Evolutionary conservation across 2,329 filamentous ascomycete species (phyloP).

Genomic region (Epicoccum sorghinum): DNA sequence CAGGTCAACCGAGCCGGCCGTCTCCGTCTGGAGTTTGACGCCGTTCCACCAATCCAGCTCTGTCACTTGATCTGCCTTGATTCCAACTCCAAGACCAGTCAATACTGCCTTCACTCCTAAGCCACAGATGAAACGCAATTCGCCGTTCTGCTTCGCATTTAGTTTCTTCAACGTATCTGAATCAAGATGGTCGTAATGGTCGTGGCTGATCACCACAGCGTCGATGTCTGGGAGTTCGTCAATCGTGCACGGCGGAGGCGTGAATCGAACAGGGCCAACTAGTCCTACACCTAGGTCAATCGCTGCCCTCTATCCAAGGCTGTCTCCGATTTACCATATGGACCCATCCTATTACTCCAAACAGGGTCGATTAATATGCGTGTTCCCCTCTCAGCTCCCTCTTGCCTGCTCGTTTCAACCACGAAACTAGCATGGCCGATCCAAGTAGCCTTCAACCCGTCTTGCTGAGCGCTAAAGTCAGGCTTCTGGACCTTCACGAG

Average conservation of each 20-base stretch:
- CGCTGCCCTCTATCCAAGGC: background rate
- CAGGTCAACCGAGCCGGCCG: slow-evolving; percentile 48
- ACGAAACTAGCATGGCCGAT: slow-evolving; percentile 59
- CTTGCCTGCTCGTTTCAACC: slow-evolving; percentile 49
- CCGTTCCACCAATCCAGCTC: slow-evolving; percentile 60
- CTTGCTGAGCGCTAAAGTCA: slow-evolving; percentile 44
- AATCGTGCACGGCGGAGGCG: slow-evolving; percentile 57
- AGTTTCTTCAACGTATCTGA: slow-evolving; percentile 52
- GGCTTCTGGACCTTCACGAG: slow-evolving; percentile 53
- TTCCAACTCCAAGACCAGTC: slow-evolving; percentile 46
- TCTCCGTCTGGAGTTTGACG: slow-evolving; percentile 42
- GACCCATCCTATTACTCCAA: slow-evolving; percentile 57
- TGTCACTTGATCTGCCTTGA: slow-evolving; percentile 49
- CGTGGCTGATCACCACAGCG: slow-evolving; percentile 60
- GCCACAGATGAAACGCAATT: slow-evolving; percentile 52
- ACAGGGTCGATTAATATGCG: slow-evolving; percentile 61
- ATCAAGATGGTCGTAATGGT: slow-evolving; percentile 64
- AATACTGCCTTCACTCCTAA: slow-evolving; percentile 50
- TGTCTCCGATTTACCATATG: slow-evolving; percentile 38
- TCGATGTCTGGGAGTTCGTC: slow-evolving; percentile 60
- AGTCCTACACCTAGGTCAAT: slow-evolving; percentile 23
- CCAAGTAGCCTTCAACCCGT: slow-evolving; percentile 56
- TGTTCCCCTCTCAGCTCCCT: slow-evolving; percentile 45
- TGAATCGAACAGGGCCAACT: slow-evolving; percentile 59
- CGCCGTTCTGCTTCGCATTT: slow-evolving; percentile 45